phyloP scores from a whole-genome alignment of 441 rosid species.

The Eruca vesicaria region DNA sequence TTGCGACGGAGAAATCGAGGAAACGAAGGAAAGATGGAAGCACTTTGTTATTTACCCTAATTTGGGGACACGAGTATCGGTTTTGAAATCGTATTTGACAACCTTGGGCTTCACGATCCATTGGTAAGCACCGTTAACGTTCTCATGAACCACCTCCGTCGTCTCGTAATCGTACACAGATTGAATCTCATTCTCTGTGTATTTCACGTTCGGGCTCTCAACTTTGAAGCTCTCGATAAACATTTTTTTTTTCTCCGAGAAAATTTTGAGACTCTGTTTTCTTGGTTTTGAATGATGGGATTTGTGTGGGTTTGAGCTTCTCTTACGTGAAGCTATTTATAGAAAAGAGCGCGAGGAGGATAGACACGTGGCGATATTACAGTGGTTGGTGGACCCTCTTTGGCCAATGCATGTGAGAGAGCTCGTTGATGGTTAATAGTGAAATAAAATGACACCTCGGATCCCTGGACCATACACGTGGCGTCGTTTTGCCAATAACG shows the following conservation, averaged over 20 bases:
- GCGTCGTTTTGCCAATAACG: background rate
- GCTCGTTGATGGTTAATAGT: slow-evolving; percentile 3
- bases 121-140: slow-evolving; percentile 65
- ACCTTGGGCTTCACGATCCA: slow-evolving; percentile 89
- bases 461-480: slow-evolving; percentile 11
- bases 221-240: slow-evolving; percentile 87
- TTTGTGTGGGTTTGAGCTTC: slow-evolving; percentile 8
- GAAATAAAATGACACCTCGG: slow-evolving; percentile 7
- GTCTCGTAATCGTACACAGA: slow-evolving; percentile 85
- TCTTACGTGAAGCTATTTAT: background rate
- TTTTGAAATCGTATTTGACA: slow-evolving; percentile 87
- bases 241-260: slow-evolving; percentile 41
- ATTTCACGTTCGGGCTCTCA: slow-evolving; percentile 80
- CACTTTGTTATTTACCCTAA: slow-evolving; percentile 52
- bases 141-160: slow-evolving; percentile 90
- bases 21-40: background rate
- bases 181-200: slow-evolving; percentile 73
- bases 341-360: background rate
- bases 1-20: background rate
- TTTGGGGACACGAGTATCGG: slow-evolving; percentile 76
- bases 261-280: background rate
- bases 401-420: slow-evolving; percentile 26
- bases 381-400: background rate
- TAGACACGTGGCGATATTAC: background rate
- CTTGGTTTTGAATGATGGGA: background rate